Evolutionary conservation across 2,329 filamentous ascomycete genomes (phyloP).

Genomic region (Fusarium newnesense): DNA sequence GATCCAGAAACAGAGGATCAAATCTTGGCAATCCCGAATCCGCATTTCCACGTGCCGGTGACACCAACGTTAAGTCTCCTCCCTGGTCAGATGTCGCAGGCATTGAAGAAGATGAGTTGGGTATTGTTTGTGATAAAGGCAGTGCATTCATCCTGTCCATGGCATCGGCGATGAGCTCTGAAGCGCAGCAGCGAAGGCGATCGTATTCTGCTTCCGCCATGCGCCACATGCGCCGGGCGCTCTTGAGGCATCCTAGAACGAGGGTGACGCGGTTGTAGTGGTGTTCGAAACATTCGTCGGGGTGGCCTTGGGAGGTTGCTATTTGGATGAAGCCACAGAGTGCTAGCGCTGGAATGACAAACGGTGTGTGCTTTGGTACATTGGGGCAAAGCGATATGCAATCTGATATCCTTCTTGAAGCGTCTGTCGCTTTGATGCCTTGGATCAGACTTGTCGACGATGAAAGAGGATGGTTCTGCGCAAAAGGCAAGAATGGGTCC

Average conservation of each 20-base stretch:
- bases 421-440: conserved; percentile 40
- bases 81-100: neutral
- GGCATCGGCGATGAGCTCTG: conserved; percentile 29
- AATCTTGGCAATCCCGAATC: conserved; percentile 1
- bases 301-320: conserved; percentile 31
- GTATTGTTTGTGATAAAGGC: conserved; percentile 18
- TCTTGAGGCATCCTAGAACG: conserved; percentile 28
- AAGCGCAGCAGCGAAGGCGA: conserved; percentile 26
- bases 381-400: conserved; percentile 34
- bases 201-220: conserved; percentile 35
- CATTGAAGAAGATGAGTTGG: neutral
- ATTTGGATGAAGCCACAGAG: conserved; percentile 37
- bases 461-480: conserved; percentile 16
- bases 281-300: conserved; percentile 38
- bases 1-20: conserved; percentile 15
- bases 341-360: conserved; percentile 26
- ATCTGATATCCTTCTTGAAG: conserved; percentile 35
- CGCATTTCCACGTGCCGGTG: neutral
- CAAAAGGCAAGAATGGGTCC: conserved; percentile 14
- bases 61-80: neutral
- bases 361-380: conserved; percentile 36
- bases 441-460: conserved; percentile 26
- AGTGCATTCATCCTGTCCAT: conserved; percentile 39
- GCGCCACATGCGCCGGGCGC: conserved; percentile 28
- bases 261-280: conserved; percentile 37